Percentiles rank a stretch among this genome's conserved stretches.
These are phyloP conservation scores for Nicotiana benthamiana DNA, from an alignment of 257 asterid genomes.

Conservation along the genomic window DNA sequence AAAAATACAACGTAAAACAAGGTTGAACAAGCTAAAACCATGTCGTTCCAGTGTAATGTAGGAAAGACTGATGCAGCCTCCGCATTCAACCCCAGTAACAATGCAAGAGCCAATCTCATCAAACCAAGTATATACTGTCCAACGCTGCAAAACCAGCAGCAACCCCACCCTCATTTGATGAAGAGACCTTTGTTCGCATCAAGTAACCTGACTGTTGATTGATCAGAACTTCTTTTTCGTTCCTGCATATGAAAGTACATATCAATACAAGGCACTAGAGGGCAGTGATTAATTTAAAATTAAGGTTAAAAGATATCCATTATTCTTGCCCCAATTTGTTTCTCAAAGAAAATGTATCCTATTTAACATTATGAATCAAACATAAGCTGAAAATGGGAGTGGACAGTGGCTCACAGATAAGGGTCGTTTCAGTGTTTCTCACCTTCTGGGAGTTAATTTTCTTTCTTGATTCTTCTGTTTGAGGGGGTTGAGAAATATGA, in stretches of 20 bases:
- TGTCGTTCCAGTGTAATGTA: neutral
- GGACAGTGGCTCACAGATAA: neutral
- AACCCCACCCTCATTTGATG: conserved; percentile 96
- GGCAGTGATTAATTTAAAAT: no score
- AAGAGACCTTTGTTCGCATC: conserved; percentile 95
- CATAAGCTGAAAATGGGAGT: neutral
- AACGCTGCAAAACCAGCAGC: conserved; percentile 93
- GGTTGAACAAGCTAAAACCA: neutral
- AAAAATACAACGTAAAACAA: neutral
- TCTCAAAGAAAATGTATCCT: neutral
- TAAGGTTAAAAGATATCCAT: no score
- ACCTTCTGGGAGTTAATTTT: neutral
- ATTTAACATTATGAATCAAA: neutral
- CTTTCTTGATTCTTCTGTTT: neutral
- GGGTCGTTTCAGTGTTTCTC: neutral
- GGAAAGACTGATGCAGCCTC: neutral
- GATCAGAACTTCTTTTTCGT: conserved; percentile 42
- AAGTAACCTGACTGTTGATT: conserved; percentile 60
- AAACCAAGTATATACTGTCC: conserved; percentile 84
- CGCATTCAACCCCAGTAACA: neutral
- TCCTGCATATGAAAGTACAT: conserved; percentile 31
- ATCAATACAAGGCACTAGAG: neutral
- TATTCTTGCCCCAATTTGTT: neutral
- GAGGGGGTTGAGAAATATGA: neutral
- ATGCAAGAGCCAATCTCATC: conserved; percentile 9